Conservation (phyloP, 805 yeast genomes). For the Pichia phayaonensis region DNA sequence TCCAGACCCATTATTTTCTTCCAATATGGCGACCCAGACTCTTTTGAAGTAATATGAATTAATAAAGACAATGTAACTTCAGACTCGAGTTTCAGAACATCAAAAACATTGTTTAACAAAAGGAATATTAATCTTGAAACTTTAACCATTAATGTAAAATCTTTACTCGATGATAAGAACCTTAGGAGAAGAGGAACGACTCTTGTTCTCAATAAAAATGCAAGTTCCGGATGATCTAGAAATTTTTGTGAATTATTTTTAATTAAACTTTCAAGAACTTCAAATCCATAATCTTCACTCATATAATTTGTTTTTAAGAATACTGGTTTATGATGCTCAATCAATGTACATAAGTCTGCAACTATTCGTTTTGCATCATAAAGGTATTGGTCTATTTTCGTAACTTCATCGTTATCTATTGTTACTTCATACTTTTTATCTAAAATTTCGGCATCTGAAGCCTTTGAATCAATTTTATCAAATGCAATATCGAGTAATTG, state of each 20-base stretch:
- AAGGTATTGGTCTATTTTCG: conserved; percentile 44
- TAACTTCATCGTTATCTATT: conserved; percentile 37
- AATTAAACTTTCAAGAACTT: conserved; percentile 72
- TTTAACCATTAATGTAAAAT: conserved; percentile 66
- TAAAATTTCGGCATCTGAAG: conserved; percentile 29
- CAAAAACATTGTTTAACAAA: conserved; percentile 53
- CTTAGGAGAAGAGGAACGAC: conserved; percentile 72
- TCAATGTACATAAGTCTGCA: conserved; percentile 61
- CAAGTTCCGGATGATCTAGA: conserved; percentile 52
- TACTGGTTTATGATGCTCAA: conserved; percentile 48
- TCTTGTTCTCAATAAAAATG: conserved; percentile 54
- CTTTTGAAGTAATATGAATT: conserved; percentile 60
- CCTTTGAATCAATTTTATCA: conserved; percentile 46
- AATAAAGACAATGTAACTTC: conserved; percentile 73
- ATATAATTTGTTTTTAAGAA: conserved; percentile 46
- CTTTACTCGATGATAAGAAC: conserved; percentile 47
- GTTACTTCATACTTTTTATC: conserved; percentile 29
- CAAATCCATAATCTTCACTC: conserved; percentile 66
- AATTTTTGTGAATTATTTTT: conserved; percentile 55
- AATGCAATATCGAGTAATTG: conserved; percentile 74
- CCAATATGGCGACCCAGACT: conserved; percentile 57
- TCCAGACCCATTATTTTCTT: conserved; percentile 69
- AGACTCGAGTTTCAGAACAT: conserved; percentile 61
- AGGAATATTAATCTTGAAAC: conserved; percentile 65
- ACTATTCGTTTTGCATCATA: conserved; percentile 67